Conservation (phyloP, 306 rosid species). For the Glycine latifolia region DNA sequence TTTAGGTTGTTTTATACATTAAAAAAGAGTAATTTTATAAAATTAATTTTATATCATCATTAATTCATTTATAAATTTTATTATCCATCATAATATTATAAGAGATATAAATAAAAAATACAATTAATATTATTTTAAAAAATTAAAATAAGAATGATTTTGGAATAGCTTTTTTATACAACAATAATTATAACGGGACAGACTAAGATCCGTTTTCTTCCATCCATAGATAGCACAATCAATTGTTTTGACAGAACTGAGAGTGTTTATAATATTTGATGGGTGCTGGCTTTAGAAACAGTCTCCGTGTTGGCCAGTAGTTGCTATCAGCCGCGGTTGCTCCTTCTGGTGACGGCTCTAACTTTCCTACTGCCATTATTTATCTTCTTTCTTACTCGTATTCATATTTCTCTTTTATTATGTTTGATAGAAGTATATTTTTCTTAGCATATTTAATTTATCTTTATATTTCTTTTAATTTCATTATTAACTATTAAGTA, state of each 20-base stretch:
- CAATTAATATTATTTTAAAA: too few species aligned
- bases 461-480: background rate
- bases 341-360: background rate
- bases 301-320: slow-evolving; percentile 1
- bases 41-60: too few species aligned
- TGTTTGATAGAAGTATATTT: background rate
- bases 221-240: background rate
- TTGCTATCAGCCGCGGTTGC: background rate
- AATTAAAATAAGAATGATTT: too few species aligned
- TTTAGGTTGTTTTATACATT: too few species aligned
- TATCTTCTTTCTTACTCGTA: background rate
- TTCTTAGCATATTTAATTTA: background rate
- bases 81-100: too few species aligned
- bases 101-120: too few species aligned
- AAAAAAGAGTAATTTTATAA: too few species aligned
- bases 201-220: too few species aligned
- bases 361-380: background rate
- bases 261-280: background rate
- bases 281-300: background rate
- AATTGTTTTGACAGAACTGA: background rate
- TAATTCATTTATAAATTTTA: too few species aligned
- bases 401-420: background rate
- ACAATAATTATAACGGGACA: too few species aligned
- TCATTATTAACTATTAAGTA: background rate
- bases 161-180: too few species aligned